A percentile compares a stretch with the other conserved stretches of the same genome.
Evolutionary conservation across 805 yeast genomes (phyloP).

Genomic region (Ascoidea rubescens): DNA sequence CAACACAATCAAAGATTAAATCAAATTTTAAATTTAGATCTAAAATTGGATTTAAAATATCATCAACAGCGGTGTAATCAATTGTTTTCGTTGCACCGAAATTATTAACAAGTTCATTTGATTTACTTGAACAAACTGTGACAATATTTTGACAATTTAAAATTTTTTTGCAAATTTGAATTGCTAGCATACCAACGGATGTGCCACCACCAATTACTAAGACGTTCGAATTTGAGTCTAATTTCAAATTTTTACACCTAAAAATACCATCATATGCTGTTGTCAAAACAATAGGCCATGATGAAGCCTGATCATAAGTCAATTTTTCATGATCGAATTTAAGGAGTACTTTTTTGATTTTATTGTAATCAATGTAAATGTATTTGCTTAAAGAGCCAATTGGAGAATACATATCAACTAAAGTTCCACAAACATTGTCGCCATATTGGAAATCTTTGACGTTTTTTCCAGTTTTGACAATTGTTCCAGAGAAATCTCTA

Average conservation of each 20-base stretch:
- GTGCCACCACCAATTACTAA: not conserved
- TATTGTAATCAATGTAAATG: no score
- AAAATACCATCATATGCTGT: not conserved
- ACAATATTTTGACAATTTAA: not conserved
- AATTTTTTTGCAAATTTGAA: not conserved
- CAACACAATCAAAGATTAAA: not conserved
- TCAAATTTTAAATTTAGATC: not conserved
- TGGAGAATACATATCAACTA: not conserved
- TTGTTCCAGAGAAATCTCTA: not conserved
- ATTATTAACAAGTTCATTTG: not conserved
- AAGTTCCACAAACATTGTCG: no score
- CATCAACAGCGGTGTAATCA: no score
- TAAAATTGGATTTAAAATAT: not conserved
- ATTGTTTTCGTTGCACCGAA: not conserved
- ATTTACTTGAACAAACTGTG: not conserved
- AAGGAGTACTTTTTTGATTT: no score
- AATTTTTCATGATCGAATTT: not conserved
- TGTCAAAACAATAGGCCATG: not conserved
- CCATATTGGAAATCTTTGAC: no score
- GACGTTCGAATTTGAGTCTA: not conserved
- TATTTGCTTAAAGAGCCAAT: not conserved
- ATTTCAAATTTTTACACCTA: no score
- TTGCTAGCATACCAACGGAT: not conserved
- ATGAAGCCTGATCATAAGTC: not conserved
- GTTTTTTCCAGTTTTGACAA: not conserved